These are phyloP conservation scores for Torulaspora indica DNA, from an alignment of 805 yeast genomes.

Conservation along the genomic window DNA sequence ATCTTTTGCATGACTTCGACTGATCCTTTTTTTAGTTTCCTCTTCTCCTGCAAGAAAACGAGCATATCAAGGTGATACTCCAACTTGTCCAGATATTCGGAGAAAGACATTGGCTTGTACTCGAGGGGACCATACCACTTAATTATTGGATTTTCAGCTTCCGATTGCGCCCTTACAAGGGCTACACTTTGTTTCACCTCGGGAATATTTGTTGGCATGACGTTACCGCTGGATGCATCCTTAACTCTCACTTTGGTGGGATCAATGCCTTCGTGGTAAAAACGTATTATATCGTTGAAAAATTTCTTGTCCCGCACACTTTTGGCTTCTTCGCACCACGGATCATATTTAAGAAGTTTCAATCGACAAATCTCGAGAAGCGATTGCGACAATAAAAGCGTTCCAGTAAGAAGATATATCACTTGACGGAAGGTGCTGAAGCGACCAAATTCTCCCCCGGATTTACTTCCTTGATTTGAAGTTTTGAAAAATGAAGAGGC, in stretches of 20 bases:
- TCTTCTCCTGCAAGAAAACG: constrained; percentile 25
- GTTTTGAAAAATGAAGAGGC: constrained; percentile 22
- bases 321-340: constrained; percentile 68
- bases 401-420: constrained; percentile 40
- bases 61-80: constrained; percentile 33
- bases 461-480: constrained; percentile 11
- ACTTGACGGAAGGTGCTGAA: constrained; percentile 32
- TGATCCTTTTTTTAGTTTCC: constrained; percentile 18
- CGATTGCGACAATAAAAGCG: constrained; percentile 47
- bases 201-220: constrained; percentile 29
- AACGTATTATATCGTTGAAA: constrained; percentile 34
- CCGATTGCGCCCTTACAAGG: constrained; percentile 40
- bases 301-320: constrained; percentile 44
- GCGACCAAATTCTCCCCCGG: constrained; percentile 20
- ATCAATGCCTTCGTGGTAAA: constrained; percentile 36
- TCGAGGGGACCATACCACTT: constrained; percentile 67
- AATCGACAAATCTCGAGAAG: constrained; percentile 54
- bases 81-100: constrained; percentile 37
- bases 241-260: constrained; percentile 34
- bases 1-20: constrained; percentile 16
- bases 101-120: constrained; percentile 47
- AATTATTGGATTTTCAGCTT: constrained; percentile 44
- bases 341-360: constrained; percentile 46
- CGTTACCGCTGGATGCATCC: constrained; percentile 31
- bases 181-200: constrained; percentile 38